These are phyloP conservation scores for Hymenoscyphus fraxineus DNA, from an alignment of 2,329 filamentous ascomycete species.

Conservation along the genomic window DNA sequence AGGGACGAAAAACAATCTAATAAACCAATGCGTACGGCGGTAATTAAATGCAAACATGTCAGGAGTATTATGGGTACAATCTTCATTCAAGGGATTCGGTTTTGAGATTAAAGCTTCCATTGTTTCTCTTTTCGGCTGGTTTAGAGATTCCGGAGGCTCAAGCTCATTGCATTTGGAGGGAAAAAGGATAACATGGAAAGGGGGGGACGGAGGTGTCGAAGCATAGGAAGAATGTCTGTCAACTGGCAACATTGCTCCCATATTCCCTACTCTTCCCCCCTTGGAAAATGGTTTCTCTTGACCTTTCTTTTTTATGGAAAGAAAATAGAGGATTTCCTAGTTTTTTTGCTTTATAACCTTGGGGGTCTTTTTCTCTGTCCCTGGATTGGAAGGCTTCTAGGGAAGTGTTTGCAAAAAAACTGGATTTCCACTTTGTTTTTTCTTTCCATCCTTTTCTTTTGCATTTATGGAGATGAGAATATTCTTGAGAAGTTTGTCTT, in stretches of 20 bases:
- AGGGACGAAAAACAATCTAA: conserved; percentile 8
- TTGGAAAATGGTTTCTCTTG: background rate
- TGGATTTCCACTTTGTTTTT: background rate
- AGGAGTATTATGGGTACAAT: conserved; percentile 15
- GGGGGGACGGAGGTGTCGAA: background rate
- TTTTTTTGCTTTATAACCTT: background rate
- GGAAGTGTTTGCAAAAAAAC: conserved; percentile 10
- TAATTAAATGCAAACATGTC: conserved; percentile 5
- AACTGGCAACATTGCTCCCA: background rate
- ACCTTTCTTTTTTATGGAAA: background rate
- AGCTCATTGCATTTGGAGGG: conserved; percentile 13
- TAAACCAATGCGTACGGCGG: background rate
- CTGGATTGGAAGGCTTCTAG: conserved; percentile 8
- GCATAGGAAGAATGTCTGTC: background rate
- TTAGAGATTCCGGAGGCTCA: conserved; percentile 22
- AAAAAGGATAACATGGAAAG: background rate
- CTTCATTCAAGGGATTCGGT: conserved; percentile 3
- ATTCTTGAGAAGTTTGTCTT: conserved; percentile 10
- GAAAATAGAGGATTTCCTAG: conserved; percentile 4
- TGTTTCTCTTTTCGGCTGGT: conserved; percentile 15
- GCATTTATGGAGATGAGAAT: conserved; percentile 22
- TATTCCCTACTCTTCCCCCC: background rate
- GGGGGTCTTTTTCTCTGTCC: conserved; percentile 5
- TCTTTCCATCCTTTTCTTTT: background rate
- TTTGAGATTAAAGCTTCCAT: conserved; percentile 12